phyloP scores from a whole-genome alignment of 768 basidiomycete species.

The Suillus spraguei region DNA sequence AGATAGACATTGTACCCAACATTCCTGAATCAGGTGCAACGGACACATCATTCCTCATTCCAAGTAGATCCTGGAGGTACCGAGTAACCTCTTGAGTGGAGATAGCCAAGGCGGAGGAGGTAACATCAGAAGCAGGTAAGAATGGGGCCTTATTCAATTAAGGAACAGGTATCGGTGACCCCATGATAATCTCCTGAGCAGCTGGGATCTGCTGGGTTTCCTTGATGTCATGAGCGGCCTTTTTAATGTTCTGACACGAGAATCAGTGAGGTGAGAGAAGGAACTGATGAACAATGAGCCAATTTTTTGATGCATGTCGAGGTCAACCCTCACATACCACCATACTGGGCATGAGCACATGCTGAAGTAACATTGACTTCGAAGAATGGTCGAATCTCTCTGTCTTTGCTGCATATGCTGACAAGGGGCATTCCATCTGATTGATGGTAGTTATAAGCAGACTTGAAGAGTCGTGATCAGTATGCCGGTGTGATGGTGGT shows the following conservation, averaged over 20 bases:
- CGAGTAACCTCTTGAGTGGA: constrained; percentile 41
- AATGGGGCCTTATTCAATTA: constrained; percentile 18
- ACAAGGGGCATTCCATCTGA: constrained; percentile 70
- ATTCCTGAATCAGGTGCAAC: constrained; percentile 44
- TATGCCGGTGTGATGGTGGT: constrained; percentile 48
- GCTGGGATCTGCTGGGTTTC: constrained; percentile 52
- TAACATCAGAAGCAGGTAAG: constrained; percentile 31
- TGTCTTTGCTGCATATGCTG: constrained; percentile 59
- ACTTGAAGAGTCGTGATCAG: constrained; percentile 80
- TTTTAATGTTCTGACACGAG: constrained; percentile 17
- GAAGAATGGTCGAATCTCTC: constrained; percentile 46
- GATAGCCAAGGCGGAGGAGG: constrained; percentile 18
- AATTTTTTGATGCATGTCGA: constrained; percentile 59
- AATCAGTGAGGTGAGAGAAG: neutral
- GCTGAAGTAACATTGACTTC: constrained; percentile 29
- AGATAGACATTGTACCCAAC: constrained; percentile 38
- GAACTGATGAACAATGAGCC: constrained; percentile 36
- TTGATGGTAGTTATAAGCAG: constrained; percentile 76
- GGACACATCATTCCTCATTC: constrained; percentile 13
- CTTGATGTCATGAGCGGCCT: constrained; percentile 36
- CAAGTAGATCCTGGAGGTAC: constrained; percentile 36
- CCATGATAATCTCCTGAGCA: constrained; percentile 33
- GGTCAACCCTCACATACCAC: constrained; percentile 51
- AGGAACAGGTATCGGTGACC: constrained; percentile 24
- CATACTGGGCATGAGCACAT: constrained; percentile 37